Conservation (phyloP, 495 filamentous ascomycete genomes). For the Platismatia glauca region DNA sequence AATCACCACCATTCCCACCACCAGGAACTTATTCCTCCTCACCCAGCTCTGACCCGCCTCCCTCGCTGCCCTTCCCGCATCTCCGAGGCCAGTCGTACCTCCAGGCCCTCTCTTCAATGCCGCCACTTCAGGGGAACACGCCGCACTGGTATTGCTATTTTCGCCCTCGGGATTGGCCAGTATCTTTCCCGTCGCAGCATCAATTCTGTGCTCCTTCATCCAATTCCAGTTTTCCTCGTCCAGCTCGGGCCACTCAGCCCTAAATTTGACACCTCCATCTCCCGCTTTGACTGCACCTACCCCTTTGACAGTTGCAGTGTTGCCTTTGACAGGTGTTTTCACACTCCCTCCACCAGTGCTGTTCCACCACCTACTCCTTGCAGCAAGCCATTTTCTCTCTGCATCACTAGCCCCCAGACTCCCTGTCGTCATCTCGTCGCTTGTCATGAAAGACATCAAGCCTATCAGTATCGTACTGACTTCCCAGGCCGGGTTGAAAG, state of each 20-base stretch:
- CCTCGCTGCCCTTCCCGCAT: slow-evolving; percentile 67
- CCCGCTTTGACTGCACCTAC: slow-evolving; percentile 69
- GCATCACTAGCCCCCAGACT: slow-evolving; percentile 69
- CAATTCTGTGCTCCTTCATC: slow-evolving; percentile 77
- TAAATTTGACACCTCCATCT: slow-evolving; percentile 86
- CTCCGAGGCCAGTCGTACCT: slow-evolving; percentile 64
- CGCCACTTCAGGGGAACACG: slow-evolving; percentile 54
- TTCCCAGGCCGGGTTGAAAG: slow-evolving; percentile 99
- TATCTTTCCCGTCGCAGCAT: slow-evolving; percentile 64
- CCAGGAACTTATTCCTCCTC: slow-evolving; percentile 61
- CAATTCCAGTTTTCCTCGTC: slow-evolving; percentile 89
- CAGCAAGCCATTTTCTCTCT: slow-evolving; percentile 71
- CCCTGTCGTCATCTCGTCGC: slow-evolving; percentile 97
- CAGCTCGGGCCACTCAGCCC: slow-evolving; percentile 79
- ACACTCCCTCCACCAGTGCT: slow-evolving; percentile 86
- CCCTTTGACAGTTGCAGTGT: slow-evolving; percentile 40
- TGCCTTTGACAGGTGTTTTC: slow-evolving; percentile 38
- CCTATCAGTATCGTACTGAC: slow-evolving; percentile 94
- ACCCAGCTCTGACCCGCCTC: slow-evolving; percentile 77
- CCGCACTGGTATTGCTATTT: slow-evolving; percentile 21
- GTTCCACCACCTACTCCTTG: slow-evolving; percentile 90
- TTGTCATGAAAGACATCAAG: slow-evolving; percentile 93
- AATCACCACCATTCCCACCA: slow-evolving; percentile 59
- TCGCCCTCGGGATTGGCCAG: slow-evolving; percentile 33
- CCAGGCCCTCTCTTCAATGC: slow-evolving; percentile 57